Evolutionary conservation across 2,329 filamentous ascomycete genomes (phyloP).

Genomic region (Lomentospora prolificans): DNA sequence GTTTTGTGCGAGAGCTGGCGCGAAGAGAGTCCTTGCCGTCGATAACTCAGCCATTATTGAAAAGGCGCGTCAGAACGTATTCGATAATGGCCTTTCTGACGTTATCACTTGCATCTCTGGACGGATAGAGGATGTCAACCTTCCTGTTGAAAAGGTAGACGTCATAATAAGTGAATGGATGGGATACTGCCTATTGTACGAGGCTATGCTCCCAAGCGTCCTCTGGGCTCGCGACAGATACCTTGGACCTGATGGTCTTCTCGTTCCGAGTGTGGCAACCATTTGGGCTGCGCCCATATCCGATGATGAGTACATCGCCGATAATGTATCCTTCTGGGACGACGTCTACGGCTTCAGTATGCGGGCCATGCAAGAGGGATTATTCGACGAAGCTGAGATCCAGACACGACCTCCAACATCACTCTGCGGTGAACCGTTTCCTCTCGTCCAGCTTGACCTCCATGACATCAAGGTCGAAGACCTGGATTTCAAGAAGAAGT

Average conservation of each 20-base stretch:
- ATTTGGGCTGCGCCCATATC: slow-evolving; percentile 74
- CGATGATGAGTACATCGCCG: slow-evolving; percentile 66
- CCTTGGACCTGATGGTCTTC: slow-evolving; percentile 66
- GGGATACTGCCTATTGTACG: slow-evolving; percentile 88
- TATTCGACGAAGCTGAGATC: slow-evolving; percentile 74
- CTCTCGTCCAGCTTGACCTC: slow-evolving; percentile 69
- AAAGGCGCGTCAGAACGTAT: slow-evolving; percentile 76
- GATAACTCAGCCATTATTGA: slow-evolving; percentile 87
- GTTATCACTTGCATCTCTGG: slow-evolving; percentile 73
- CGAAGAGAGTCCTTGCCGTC: slow-evolving; percentile 77
- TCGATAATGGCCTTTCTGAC: slow-evolving; percentile 64
- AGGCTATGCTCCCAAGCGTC: slow-evolving; percentile 92
- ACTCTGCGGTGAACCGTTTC: slow-evolving; percentile 47
- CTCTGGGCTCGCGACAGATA: slow-evolving; percentile 82
- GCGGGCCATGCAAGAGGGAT: slow-evolving; percentile 75
- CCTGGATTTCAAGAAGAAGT: slow-evolving; percentile 63
- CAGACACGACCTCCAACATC: slow-evolving; percentile 55
- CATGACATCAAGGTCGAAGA: slow-evolving; percentile 63
- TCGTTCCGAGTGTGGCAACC: slow-evolving; percentile 78
- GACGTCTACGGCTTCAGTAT: slow-evolving; percentile 94
- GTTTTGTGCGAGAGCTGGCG: slow-evolving; percentile 88
- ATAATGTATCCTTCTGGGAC: slow-evolving; percentile 77
- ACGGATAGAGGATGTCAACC: slow-evolving; percentile 75
- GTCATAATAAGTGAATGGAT: slow-evolving; percentile 98
- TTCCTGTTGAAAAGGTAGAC: slow-evolving; percentile 74